phyloP scores from a whole-genome alignment of 176 grass and related monocot species.

The Aegilops sharonensis region DNA sequence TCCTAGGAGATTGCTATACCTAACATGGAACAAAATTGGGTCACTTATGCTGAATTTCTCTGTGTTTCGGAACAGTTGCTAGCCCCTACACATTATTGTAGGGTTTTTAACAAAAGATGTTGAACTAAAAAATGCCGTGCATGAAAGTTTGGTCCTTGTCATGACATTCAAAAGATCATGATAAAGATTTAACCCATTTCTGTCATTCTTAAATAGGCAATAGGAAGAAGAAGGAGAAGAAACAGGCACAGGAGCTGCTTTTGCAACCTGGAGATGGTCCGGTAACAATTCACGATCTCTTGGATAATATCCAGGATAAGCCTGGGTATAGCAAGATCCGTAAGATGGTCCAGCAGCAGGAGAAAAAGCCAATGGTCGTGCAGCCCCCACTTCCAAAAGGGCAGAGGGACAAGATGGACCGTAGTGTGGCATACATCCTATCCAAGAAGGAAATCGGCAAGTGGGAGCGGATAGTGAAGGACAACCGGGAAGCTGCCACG shows the following conservation, averaged over 20 bases:
- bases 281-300: constrained; percentile 79
- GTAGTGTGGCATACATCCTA: constrained; percentile 31
- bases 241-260: constrained; percentile 34
- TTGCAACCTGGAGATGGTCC: constrained; percentile 45
- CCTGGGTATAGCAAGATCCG: constrained; percentile 76
- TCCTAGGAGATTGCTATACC: background rate
- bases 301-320: constrained; percentile 71
- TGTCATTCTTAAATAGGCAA: constrained; percentile 41
- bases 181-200: background rate
- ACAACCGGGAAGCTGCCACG: constrained; percentile 74
- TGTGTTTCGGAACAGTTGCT: background rate
- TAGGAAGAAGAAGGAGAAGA: constrained; percentile 60
- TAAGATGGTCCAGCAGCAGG: constrained; percentile 65
- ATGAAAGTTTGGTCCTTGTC: background rate
- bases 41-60: background rate
- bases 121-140: background rate
- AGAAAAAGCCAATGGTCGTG: constrained; percentile 55
- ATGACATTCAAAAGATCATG: background rate
- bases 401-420: constrained; percentile 63
- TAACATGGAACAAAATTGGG: background rate
- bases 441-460: constrained; percentile 59
- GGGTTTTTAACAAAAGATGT: background rate
- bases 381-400: constrained; percentile 63
- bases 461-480: constrained; percentile 62
- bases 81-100: background rate